Evolutionary conservation across 371 early-diverging fungal species (phyloP).

Genomic region (Pancytospora epiphaga): DNA sequence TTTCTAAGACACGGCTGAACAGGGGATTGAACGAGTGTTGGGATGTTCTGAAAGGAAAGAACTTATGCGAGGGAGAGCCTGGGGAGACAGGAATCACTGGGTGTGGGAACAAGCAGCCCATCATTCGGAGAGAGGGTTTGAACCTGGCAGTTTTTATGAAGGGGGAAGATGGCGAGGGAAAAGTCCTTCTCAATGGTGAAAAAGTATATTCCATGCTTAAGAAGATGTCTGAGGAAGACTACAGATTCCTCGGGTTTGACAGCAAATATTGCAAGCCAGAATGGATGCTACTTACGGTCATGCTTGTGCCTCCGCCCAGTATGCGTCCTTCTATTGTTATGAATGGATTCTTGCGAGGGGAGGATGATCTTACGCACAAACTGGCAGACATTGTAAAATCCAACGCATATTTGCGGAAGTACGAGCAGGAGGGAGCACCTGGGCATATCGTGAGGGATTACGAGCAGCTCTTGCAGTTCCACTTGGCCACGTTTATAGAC

Average conservation of each 20-base stretch:
- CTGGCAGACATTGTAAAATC: constrained; percentile 89
- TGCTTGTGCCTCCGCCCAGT: constrained; percentile 91
- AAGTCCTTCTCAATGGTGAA: constrained; percentile 65
- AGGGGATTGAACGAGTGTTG: constrained; percentile 68
- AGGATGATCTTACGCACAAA: constrained; percentile 94
- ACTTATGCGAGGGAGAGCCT: constrained; percentile 71
- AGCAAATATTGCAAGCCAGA: constrained; percentile 85
- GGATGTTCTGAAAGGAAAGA: constrained; percentile 75
- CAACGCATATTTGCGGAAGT: constrained; percentile 73
- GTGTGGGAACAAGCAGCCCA: constrained; percentile 82
- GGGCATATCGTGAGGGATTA: constrained; percentile 83
- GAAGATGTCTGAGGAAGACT: constrained; percentile 78
- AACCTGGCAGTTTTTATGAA: constrained; percentile 67
- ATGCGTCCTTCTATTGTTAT: constrained; percentile 93
- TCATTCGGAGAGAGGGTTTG: constrained; percentile 76
- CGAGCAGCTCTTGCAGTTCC: constrained; percentile 85
- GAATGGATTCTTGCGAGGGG: constrained; percentile 76
- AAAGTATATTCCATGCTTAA: constrained; percentile 75
- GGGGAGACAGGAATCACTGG: constrained; percentile 62
- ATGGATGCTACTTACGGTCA: constrained; percentile 84
- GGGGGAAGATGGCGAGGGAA: constrained; percentile 57
- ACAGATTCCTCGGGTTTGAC: constrained; percentile 76
- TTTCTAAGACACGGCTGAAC: constrained; percentile 65
- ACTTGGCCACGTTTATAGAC: constrained; percentile 94
- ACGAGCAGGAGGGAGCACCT: constrained; percentile 87